Conservation (phyloP, 2,329 filamentous ascomycete species). For the Verruconis gallopava region DNA sequence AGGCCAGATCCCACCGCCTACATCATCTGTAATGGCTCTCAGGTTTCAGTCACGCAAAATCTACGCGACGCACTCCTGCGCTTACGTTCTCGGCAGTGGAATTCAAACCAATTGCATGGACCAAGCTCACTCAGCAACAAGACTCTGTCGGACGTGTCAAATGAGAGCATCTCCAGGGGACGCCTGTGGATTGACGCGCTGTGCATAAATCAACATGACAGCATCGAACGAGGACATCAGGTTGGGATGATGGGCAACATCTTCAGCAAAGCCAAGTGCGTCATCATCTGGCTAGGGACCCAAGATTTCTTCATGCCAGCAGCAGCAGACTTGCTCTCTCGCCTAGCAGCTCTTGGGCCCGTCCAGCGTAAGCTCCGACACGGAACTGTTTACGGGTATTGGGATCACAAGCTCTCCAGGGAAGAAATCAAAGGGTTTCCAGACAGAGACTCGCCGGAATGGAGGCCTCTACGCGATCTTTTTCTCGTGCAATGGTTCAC, state of each 20-base stretch:
- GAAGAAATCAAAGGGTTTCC: background rate
- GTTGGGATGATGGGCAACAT: slow-evolving; percentile 9
- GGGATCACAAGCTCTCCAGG: background rate
- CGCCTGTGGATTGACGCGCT: slow-evolving; percentile 10
- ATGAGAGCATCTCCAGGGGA: background rate
- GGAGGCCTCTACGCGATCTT: background rate
- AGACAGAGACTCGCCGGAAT: background rate
- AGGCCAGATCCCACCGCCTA: background rate
- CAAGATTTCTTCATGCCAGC: background rate
- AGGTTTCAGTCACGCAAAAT: background rate
- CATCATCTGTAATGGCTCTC: background rate
- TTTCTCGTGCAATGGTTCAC: background rate
- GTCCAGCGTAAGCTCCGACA: background rate
- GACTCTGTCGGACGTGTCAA: background rate
- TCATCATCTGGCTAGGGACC: slow-evolving; percentile 10
- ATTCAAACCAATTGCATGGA: background rate
- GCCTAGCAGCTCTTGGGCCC: background rate
- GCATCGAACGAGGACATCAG: slow-evolving; percentile 6
- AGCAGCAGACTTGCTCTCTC: background rate
- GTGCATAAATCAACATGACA: slow-evolving; percentile 10
- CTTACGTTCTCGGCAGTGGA: background rate
- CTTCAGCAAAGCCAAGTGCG: slow-evolving; percentile 3
- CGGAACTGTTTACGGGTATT: background rate
- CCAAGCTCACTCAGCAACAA: background rate
- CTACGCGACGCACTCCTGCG: background rate